phyloP scores from a whole-genome alignment of 2,329 filamentous ascomycete genomes.

The Sarocladiaceae sp. region DNA sequence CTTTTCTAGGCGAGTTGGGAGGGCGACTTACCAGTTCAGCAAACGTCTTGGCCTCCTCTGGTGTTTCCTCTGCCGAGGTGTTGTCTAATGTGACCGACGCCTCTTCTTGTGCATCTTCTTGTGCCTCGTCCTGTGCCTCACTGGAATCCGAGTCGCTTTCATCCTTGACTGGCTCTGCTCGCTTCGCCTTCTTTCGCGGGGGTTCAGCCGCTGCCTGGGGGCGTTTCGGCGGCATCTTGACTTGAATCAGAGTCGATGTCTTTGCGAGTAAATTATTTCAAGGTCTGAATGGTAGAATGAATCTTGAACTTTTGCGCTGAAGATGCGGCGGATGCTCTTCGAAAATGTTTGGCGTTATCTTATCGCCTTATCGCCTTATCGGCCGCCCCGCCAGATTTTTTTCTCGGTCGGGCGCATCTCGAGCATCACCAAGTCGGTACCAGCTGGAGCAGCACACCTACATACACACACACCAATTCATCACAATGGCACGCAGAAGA shows the following conservation, averaged over 20 bases:
- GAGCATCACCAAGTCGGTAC: neutral
- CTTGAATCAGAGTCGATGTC: neutral
- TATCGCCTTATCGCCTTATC: slow-evolving; percentile 27
- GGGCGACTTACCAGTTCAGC: slow-evolving; percentile 53
- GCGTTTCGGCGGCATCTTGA: slow-evolving; percentile 22
- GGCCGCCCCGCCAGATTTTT: slow-evolving; percentile 25
- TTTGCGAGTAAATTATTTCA: no score
- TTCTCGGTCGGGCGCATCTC: slow-evolving; percentile 16
- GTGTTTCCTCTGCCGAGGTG: slow-evolving; percentile 23
- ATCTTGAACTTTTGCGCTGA: no score
- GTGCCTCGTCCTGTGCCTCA: neutral
- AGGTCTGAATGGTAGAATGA: neutral
- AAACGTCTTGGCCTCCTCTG: slow-evolving; percentile 50
- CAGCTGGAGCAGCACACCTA: slow-evolving; percentile 2
- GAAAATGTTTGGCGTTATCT: slow-evolving; percentile 24
- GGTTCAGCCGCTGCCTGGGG: slow-evolving; percentile 18
- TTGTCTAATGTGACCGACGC: slow-evolving; percentile 29
- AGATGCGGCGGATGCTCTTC: slow-evolving; percentile 6
- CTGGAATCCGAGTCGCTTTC: slow-evolving; percentile 11
- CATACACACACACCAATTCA: slow-evolving; percentile 10
- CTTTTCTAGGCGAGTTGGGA: no score
- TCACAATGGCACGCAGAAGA: slow-evolving; percentile 68
- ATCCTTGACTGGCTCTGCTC: slow-evolving; percentile 6
- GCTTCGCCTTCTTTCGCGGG: slow-evolving; percentile 13
- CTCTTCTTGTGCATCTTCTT: slow-evolving; percentile 17